Conservation (phyloP, 805 yeast species). For the Pichia pseudocactophila region DNA sequence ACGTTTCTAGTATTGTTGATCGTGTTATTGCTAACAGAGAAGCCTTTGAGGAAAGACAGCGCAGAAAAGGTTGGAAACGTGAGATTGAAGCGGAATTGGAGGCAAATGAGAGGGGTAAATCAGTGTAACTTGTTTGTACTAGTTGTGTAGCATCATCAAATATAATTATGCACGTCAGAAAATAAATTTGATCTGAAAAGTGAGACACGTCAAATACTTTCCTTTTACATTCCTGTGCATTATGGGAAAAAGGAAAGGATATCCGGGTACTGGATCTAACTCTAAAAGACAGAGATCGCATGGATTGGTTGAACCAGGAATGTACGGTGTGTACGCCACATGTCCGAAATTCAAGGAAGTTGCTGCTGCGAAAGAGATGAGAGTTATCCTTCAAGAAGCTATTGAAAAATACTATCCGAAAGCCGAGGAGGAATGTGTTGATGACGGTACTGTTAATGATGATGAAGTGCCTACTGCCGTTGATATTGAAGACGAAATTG, state of each 20-base stretch:
- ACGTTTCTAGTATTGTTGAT: slow-evolving; percentile 60
- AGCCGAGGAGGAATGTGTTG: slow-evolving; percentile 18
- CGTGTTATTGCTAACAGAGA: slow-evolving; percentile 63
- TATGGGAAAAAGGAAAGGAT: slow-evolving; percentile 23
- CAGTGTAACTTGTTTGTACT: too few relatives aligned
- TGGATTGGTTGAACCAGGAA: slow-evolving; percentile 65
- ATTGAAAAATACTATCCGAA: slow-evolving; percentile 35
- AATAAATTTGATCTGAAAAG: neutral
- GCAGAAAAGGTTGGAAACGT: slow-evolving; percentile 75
- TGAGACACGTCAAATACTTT: neutral
- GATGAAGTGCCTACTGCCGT: slow-evolving; percentile 29
- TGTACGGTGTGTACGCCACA: slow-evolving; percentile 83
- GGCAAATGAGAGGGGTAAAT: slow-evolving; percentile 7
- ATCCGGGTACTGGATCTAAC: slow-evolving; percentile 10
- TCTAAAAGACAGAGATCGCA: slow-evolving; percentile 36
- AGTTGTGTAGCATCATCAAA: too few relatives aligned
- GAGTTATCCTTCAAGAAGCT: slow-evolving; percentile 47
- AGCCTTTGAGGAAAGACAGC: slow-evolving; percentile 78
- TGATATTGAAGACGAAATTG: slow-evolving; percentile 69
- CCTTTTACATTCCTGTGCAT: neutral
- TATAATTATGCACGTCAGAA: too few relatives aligned
- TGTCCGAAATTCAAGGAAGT: slow-evolving; percentile 77
- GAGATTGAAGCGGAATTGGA: slow-evolving; percentile 34
- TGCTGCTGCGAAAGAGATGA: slow-evolving; percentile 67
- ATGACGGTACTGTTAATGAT: slow-evolving; percentile 9